Conservation (phyloP, 2,329 filamentous ascomycete genomes). For the Pleoardoris graminearum region DNA sequence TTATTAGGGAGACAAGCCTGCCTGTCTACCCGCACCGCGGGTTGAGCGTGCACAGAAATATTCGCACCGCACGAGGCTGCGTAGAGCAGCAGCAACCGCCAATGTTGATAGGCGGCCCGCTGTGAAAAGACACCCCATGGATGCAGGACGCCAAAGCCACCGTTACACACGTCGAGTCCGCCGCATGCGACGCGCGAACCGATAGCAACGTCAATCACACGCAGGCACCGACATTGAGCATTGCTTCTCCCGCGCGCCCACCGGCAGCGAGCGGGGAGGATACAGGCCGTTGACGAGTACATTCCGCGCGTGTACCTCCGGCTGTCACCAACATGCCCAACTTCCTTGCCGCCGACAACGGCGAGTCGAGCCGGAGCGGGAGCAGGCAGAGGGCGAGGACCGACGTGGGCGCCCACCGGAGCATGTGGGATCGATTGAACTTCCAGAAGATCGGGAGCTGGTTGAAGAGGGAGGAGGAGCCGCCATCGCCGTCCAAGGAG, state of each 20-base stretch:
- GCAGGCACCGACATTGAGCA: conserved; percentile 13
- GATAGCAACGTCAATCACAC: conserved; percentile 29
- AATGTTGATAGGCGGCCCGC: conserved; percentile 15
- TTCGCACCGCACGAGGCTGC: conserved; percentile 4
- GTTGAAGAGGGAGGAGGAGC: conserved; percentile 46
- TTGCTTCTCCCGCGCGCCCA: conserved; percentile 13
- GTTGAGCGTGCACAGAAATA: conserved; percentile 13
- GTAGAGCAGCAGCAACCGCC: conserved; percentile 6
- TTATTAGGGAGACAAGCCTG: conserved; percentile 14
- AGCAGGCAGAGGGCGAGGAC: conserved; percentile 41
- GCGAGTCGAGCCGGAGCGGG: conserved; percentile 31
- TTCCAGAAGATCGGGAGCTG: conserved; percentile 48
- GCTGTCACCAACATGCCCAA: conserved; percentile 30
- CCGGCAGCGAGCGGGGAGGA: conserved; percentile 8
- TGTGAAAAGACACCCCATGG: conserved; percentile 29
- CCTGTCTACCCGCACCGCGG: conserved; percentile 11
- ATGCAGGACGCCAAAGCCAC: conserved; percentile 29
- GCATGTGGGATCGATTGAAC: conserved; percentile 43
- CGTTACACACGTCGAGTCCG: conserved; percentile 33
- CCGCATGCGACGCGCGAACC: conserved; percentile 40
- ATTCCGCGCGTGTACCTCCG: conserved; percentile 21
- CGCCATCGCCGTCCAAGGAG: conserved; percentile 21
- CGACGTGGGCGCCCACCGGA: conserved; percentile 39
- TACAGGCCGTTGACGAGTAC: conserved; percentile 22
- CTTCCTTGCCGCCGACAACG: conserved; percentile 29